Base-by-base conservation (phyloP, 2,329 filamentous ascomycete species). In the Penicillium sp. region DNA sequence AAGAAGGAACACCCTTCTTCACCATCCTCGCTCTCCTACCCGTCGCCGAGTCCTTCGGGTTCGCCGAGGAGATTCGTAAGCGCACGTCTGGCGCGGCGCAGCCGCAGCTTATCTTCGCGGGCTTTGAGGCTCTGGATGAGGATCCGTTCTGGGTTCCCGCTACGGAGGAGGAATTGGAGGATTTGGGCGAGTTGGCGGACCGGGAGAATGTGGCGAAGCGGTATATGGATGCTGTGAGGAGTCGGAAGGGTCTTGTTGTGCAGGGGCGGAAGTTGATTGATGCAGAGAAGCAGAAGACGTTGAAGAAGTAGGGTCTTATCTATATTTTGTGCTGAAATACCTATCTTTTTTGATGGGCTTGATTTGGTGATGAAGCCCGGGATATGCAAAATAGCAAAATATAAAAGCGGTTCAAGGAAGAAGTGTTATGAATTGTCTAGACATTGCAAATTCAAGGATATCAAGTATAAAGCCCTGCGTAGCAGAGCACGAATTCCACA, bases 131-230 rank as follows among this genome's bases (percentile, higher is more conserved):
- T 67, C 82, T 98, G 2, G 92, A 98, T 74, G 90, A 97, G 78
- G 95, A 99, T 80, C 95, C 95, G 0, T 96, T 96, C 80, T 99
- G 95, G 95, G 92, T 96, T 49, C 95, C 95, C 1, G 92, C 92
- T 65, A 98, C 94, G 0, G 95, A 98, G 73, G 95, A 98, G 74
- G 92, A 99, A 72, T 78, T 99, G 54, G 95, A 99, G 82, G 95
- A 99, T 81, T 79, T 99, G 61, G 95, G 95, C 28, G 94, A 98
- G 81, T 81, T 94, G 73, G 95, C 91, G 4, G 95, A 99, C 78
- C 86, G 86, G 72, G 95, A 98, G 82, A 98, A 97, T 78, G 91
- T 98, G 53, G 95, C 95, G 25, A 96, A 96, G 85, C 81, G 90
- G 73, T 98, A 98, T 81, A 93, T 99, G 85, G 95, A 99, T 79